These are phyloP conservation scores for Ustilago xerochloae DNA, from an alignment of 1,284 basidiomycete species.

Conservation along the genomic window DNA sequence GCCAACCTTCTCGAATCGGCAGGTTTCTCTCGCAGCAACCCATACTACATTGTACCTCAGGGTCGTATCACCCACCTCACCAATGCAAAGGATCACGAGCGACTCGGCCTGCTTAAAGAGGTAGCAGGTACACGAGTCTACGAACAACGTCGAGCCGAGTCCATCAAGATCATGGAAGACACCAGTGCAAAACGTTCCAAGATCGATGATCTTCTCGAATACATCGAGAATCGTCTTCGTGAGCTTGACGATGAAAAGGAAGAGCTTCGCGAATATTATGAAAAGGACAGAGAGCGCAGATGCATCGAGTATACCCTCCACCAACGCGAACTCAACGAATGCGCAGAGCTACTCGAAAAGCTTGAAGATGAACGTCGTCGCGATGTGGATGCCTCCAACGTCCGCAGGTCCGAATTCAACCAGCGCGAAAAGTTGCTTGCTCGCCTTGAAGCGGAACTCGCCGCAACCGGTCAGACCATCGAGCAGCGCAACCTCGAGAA, in stretches of 20 bases:
- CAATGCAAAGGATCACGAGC: conserved; percentile 95
- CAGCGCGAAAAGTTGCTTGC: conserved; percentile 81
- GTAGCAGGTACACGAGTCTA: conserved; percentile 99
- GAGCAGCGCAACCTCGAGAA: conserved; percentile 78
- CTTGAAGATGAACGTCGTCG: conserved; percentile 75
- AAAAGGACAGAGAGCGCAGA: conserved; percentile 91
- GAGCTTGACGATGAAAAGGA: conserved; percentile 98
- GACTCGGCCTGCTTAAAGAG: conserved; percentile 92
- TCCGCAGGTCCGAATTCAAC: conserved; percentile 82
- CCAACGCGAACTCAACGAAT: conserved; percentile 88
- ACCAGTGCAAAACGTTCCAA: conserved; percentile 93
- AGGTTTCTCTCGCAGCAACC: conserved; percentile 95
- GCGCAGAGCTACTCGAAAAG: conserved; percentile 82
- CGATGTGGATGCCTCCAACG: conserved; percentile 84
- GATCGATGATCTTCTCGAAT: conserved; percentile 87
- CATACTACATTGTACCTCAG: conserved; percentile 99
- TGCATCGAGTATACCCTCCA: conserved; percentile 96
- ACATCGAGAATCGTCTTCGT: conserved; percentile 86
- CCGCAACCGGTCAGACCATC: conserved; percentile 77
- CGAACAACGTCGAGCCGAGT: conserved; percentile 91
- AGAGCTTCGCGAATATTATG: conserved; percentile 94
- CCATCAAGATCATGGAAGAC: conserved; percentile 93
- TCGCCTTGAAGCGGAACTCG: conserved; percentile 78
- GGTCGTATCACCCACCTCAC: conserved; percentile 97
- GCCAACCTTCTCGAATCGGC: conserved; percentile 76